Evolutionary conservation across 257 asterid species (phyloP).

Genomic region (Solanum sitiens): DNA sequence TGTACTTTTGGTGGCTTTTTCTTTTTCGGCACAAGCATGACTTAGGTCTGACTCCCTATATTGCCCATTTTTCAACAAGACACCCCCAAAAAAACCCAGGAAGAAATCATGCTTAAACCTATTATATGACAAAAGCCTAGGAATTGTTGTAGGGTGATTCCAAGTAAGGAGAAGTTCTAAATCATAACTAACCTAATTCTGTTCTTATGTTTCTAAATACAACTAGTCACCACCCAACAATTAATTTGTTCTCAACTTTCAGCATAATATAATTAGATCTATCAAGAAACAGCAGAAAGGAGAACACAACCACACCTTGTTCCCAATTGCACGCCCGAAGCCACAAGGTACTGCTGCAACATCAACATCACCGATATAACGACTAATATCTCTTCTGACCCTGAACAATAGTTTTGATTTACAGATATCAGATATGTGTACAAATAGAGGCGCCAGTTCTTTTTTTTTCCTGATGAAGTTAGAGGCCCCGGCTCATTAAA

Average conservation of each 20-base stretch:
- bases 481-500: background rate
- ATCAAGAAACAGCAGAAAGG: background rate
- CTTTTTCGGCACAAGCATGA: background rate
- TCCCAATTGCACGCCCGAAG: conserved; percentile 91
- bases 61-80: background rate
- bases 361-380: conserved; percentile 85
- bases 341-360: conserved; percentile 99
- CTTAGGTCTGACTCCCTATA: background rate
- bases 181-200: background rate
- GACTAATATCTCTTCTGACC: conserved; percentile 61
- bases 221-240: background rate
- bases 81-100: background rate
- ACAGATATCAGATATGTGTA: background rate
- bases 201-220: background rate
- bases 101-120: background rate
- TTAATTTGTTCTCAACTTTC: background rate
- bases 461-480: background rate
- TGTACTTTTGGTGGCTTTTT: background rate
- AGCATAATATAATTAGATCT: background rate
- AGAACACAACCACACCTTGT: conserved; percentile 46
- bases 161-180: background rate
- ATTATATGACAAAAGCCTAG: background rate
- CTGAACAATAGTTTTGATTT: conserved; percentile 26
- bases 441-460: background rate
- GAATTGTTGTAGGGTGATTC: background rate